Evolutionary conservation across 2,329 filamentous ascomycete species (phyloP), one percentile per base, ranked within the genome.

Genomic region (Xylaria sp.): DNA sequence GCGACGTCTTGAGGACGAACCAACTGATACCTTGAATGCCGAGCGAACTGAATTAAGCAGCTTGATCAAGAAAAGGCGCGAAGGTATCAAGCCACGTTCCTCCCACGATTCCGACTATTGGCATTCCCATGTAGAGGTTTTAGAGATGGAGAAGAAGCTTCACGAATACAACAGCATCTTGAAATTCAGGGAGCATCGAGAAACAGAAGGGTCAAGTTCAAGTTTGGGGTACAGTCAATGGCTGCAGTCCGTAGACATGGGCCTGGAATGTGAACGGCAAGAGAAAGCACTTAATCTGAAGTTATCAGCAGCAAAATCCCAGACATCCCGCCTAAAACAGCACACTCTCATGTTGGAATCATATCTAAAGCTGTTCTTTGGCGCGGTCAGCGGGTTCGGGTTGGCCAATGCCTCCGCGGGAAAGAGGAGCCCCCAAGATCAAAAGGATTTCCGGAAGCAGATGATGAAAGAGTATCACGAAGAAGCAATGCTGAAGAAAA

Each of bases 341-440:
- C 40, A 50, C 1, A 29, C 38, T 13, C 40, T 34, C 17, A 2
- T 41, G 1, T 17, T 17, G 8, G 41, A 41, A 17, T 51, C 42
- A 18, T 41, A 37, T 34, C 21, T 44, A 16, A 51, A 51, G 13
- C 22, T 51, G 19, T 51, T 51, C 24, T 45, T 51, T 22, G 48
- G 48, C 19, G 41, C 37, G 17, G 2, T 34, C 2, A 41, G 20
- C 39, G 48, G 48, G n/a, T 44, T 50, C 24, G 24, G 24, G 6
- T 26, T 20, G 41, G 40, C 21, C n/a, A 17, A 26, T 11, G 42
- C 42, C n/a, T 2, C 13, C 13, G 16, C 6, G 7, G 42, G 42
- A 8, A n/a, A 29, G 18, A 44, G 24, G 11, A 13, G 19, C 6
- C 7, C 5, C 18, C 4, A 2, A 9, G 42, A 13, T 2, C 42